Evolutionary conservation across 306 rosid species (phyloP), one percentile per base, ranked within the genome.

Genomic region (Dryas drummondii): DNA sequence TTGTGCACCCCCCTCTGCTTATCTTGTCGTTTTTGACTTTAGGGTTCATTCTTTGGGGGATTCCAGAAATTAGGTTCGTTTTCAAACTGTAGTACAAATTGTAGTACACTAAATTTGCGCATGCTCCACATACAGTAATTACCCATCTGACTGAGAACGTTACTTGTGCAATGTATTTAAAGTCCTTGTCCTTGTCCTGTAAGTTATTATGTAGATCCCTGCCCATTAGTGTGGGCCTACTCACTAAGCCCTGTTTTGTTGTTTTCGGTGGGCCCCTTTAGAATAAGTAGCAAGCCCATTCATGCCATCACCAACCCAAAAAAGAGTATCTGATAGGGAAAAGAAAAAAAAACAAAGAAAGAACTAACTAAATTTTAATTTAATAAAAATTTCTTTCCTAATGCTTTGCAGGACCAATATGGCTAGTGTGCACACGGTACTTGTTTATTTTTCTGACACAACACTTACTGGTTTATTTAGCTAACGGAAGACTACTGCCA

Each of bases 61-160:
- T 19, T 71, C 32, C 74, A 52, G 82, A 70, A 48, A 76, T 69
- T 75, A 76, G 76, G 56, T 78, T 85, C 77, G 32, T 84, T 89
- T 88, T 86, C 87, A 59, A 84, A 80, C 66, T 63, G 15, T 57
- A 77, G 87, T 76, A 58, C 27, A 15, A 9, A 22, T 0, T 63
- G 15, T 57, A 77, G 87, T 76, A 58, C 27, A 15, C 22, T 22
- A 22, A 9, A 66, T 79, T 78, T 75, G 84, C 87, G 97, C 96
- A 84, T 88, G 94, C 81, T 55, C 0, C 59, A 64, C 55, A 14
- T 83, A 88, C 94, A 88, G 92, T 83, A 79, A 66, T 66, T 81
- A 71, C 68, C 71, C 80, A 3, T 82, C 89, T 69, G 88, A 80
- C 56, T 51, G 80, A 64, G 78, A 77, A 63, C 66, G 78, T 80